phyloP scores from a whole-genome alignment of 345 rosid species.

The Linum trigynum region DNA sequence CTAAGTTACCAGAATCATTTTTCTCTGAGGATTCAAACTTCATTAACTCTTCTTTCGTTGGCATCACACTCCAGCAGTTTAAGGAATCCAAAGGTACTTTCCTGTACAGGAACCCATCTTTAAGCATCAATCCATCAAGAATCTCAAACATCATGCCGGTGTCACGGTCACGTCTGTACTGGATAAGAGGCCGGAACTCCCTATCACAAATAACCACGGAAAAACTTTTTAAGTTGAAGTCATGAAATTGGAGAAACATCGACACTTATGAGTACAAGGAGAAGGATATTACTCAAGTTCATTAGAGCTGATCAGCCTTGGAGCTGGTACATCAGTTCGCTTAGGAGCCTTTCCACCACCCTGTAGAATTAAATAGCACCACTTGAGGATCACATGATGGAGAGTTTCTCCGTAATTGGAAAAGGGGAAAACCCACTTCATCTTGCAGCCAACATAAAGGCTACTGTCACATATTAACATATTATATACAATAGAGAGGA shows the following conservation, averaged over 20 bases:
- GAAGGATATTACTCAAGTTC: slow-evolving; percentile 74
- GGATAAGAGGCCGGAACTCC: slow-evolving; percentile 84
- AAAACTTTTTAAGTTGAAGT: background rate
- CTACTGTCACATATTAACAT: background rate
- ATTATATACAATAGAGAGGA: background rate
- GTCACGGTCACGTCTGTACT: slow-evolving; percentile 76
- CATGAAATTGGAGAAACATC: background rate
- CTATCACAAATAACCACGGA: slow-evolving; percentile 26
- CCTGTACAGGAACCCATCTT: slow-evolving; percentile 78
- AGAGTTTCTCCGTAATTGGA: background rate
- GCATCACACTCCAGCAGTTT: slow-evolving; percentile 54
- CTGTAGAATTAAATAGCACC: slow-evolving; percentile 26
- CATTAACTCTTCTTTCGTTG: slow-evolving; percentile 69
- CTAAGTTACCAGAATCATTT: slow-evolving; percentile 51
- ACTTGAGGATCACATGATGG: background rate
- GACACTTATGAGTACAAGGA: slow-evolving; percentile 9
- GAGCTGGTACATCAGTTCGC: slow-evolving; percentile 51
- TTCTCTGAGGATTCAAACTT: slow-evolving; percentile 61
- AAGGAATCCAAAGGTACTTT: slow-evolving; percentile 74
- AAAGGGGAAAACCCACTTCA: background rate
- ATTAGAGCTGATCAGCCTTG: slow-evolving; percentile 74
- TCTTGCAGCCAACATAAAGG: background rate
- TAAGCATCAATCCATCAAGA: slow-evolving; percentile 80
- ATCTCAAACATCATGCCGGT: slow-evolving; percentile 52
- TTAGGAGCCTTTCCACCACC: slow-evolving; percentile 62